These are phyloP conservation scores for Russula earlei DNA, from an alignment of 768 basidiomycete genomes.

Conservation along the genomic window DNA sequence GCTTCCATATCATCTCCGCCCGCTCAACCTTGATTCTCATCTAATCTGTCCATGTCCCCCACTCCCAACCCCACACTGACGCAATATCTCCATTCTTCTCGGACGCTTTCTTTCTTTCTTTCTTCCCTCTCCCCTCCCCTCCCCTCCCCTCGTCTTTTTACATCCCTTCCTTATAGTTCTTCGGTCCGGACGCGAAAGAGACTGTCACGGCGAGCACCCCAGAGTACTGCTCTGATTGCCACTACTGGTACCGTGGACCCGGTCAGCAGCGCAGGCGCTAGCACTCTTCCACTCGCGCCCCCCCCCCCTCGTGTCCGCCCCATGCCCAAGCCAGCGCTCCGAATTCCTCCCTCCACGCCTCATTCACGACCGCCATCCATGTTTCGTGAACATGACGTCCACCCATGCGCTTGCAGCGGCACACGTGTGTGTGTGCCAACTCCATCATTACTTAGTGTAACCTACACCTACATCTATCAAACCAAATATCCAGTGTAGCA, in stretches of 20 bases:
- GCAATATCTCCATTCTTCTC: conserved; percentile 1
- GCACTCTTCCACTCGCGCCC: background rate
- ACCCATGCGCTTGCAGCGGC: background rate
- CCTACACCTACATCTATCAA: conserved; percentile 8
- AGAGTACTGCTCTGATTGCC: conserved; percentile 31
- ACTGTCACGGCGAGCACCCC: conserved; percentile 41
- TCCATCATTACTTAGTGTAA: conserved; percentile 13
- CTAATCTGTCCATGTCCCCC: background rate
- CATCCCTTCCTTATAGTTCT: conserved; percentile 39
- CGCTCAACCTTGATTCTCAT: background rate
- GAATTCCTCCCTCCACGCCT: background rate
- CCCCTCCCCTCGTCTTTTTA: background rate
- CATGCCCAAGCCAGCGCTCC: background rate
- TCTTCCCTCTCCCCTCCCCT: no score
- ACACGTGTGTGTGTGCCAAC: background rate
- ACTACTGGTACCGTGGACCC: conserved; percentile 24
- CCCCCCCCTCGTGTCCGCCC: background rate
- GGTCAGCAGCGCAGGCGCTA: conserved; percentile 20
- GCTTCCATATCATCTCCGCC: conserved; percentile 4
- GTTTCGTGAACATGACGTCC: background rate
- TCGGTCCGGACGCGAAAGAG: conserved; percentile 62
- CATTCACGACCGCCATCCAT: background rate
- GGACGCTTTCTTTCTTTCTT: background rate
- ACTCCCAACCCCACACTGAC: conserved; percentile 12
- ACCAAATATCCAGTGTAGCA: conserved; percentile 18